Percentiles rank a stretch among this genome's conserved stretches.
Evolutionary conservation across 257 asterid genomes (phyloP).

Genomic region (Echium plantagineum): DNA sequence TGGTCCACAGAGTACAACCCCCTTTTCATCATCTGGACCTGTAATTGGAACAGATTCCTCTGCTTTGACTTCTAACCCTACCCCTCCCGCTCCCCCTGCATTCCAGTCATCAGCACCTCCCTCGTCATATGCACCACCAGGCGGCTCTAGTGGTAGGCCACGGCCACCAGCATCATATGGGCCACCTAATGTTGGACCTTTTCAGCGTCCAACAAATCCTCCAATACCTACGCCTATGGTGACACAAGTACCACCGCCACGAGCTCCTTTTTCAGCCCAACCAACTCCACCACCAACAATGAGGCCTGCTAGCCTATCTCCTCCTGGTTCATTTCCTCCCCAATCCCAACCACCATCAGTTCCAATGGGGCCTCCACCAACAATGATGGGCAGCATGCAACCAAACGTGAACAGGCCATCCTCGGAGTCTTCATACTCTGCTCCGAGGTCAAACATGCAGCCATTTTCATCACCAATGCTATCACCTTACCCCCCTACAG

Average conservation of each 20-base stretch:
- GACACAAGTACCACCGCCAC: slow-evolving; percentile 37
- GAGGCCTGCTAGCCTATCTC: slow-evolving; percentile 30
- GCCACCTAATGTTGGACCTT: slow-evolving; percentile 42
- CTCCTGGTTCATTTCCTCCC: slow-evolving; percentile 28
- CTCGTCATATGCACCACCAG: slow-evolving; percentile 24
- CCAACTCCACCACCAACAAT: slow-evolving; percentile 40
- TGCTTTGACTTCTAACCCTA: slow-evolving; percentile 12
- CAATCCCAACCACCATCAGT: slow-evolving; percentile 41
- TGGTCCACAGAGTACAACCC: slow-evolving; percentile 10
- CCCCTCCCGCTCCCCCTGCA: not conserved
- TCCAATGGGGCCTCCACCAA: slow-evolving; percentile 60
- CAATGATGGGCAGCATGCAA: slow-evolving; percentile 38
- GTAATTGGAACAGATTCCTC: slow-evolving; percentile 16
- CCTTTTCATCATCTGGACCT: slow-evolving; percentile 17
- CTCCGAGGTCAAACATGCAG: not conserved
- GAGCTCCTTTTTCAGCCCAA: slow-evolving; percentile 26
- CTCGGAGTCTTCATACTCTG: slow-evolving; percentile 27
- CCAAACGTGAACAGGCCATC: slow-evolving; percentile 22
- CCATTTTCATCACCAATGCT: slow-evolving; percentile 5
- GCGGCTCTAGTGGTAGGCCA: slow-evolving; percentile 34
- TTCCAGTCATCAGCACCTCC: slow-evolving; percentile 13
- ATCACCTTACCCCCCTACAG: not conserved
- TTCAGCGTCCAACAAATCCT: slow-evolving; percentile 46
- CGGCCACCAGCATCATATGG: slow-evolving; percentile 56
- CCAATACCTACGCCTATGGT: slow-evolving; percentile 29